Conservation (phyloP, 345 rosid genomes). For the Eucalyptus curtisii region DNA sequence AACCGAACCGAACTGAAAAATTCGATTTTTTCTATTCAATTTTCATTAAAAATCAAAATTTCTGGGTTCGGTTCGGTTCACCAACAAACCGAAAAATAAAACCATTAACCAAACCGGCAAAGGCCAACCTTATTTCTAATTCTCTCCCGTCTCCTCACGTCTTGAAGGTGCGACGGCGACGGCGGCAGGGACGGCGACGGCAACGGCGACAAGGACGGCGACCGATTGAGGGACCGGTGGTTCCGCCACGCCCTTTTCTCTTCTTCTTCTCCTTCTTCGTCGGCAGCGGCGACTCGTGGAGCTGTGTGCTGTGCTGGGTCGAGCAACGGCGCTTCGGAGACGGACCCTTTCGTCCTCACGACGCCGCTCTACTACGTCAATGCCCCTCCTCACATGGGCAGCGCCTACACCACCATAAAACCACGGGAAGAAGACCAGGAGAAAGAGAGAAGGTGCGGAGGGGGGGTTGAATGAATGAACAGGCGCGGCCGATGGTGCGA, state of each 20-base stretch:
- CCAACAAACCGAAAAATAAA: too few species aligned
- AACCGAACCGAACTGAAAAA: too few species aligned
- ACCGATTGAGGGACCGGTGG: background rate
- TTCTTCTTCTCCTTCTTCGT: slow-evolving; percentile 2
- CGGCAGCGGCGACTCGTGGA: slow-evolving; percentile 4
- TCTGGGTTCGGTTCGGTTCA: too few species aligned
- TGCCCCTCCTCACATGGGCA: slow-evolving; percentile 99
- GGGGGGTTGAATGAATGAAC: background rate
- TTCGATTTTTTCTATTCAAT: rapidly evolving
- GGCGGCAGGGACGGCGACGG: too few species aligned
- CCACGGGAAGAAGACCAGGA: background rate
- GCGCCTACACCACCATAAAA: slow-evolving; percentile 46
- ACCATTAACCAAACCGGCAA: too few species aligned
- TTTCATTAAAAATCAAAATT: too few species aligned
- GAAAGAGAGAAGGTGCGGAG: too few species aligned
- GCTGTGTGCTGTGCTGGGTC: slow-evolving; percentile 31
- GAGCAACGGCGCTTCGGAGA: slow-evolving; percentile 9
- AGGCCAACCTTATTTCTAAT: too few species aligned
- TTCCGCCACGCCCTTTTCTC: slow-evolving; percentile 17
- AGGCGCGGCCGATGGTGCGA: too few species aligned
- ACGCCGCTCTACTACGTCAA: slow-evolving; percentile 96
- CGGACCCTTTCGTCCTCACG: slow-evolving; percentile 57
- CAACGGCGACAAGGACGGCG: too few species aligned
- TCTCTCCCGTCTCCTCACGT: too few species aligned
- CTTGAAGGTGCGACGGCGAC: too few species aligned